A percentile compares a stretch with the other conserved stretches of the same genome.
phyloP scores from a whole-genome alignment of 768 basidiomycete genomes.

The Agaricus subrufescens region DNA sequence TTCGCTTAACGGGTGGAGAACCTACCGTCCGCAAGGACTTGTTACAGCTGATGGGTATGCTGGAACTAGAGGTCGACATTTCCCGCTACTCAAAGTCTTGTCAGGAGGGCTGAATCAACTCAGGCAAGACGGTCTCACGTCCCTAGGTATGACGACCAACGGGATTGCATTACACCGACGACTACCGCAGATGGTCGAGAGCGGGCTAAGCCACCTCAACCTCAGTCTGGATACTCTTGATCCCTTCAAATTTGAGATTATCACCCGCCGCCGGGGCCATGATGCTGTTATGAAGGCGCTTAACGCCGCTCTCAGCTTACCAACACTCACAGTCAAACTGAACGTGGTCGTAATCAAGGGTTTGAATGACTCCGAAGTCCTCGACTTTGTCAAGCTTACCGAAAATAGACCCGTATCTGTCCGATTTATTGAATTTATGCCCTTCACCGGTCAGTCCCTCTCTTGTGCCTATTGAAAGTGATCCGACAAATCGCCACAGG shows the following conservation, averaged over 20 bases:
- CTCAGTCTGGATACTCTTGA: slow-evolving; percentile 82
- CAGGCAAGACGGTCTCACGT: slow-evolving; percentile 54
- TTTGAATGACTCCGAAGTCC: slow-evolving; percentile 76
- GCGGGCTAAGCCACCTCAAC: slow-evolving; percentile 76
- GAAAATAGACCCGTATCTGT: slow-evolving; percentile 59
- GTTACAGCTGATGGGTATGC: slow-evolving; percentile 60
- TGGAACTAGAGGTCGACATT: background rate
- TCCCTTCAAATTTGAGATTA: slow-evolving; percentile 83
- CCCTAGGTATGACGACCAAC: slow-evolving; percentile 86
- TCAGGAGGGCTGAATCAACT: slow-evolving; percentile 61
- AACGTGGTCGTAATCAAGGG: slow-evolving; percentile 83
- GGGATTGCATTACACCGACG: slow-evolving; percentile 73
- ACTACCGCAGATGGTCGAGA: slow-evolving; percentile 59
- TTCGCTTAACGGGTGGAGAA: slow-evolving; percentile 85
- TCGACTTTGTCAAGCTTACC: slow-evolving; percentile 77
- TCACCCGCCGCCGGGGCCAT: slow-evolving; percentile 76
- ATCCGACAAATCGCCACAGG: slow-evolving; percentile 35
- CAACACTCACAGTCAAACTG: slow-evolving; percentile 63
- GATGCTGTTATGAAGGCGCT: slow-evolving; percentile 69
- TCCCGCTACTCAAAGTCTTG: background rate
- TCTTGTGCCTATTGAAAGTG: background rate
- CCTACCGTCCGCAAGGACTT: slow-evolving; percentile 80
- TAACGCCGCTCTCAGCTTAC: slow-evolving; percentile 51
- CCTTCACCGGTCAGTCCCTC: slow-evolving; percentile 64
- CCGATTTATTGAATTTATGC: slow-evolving; percentile 94